These are phyloP conservation scores for Rubus idaeus DNA, from an alignment of 306 rosid species.

Conservation along the genomic window DNA sequence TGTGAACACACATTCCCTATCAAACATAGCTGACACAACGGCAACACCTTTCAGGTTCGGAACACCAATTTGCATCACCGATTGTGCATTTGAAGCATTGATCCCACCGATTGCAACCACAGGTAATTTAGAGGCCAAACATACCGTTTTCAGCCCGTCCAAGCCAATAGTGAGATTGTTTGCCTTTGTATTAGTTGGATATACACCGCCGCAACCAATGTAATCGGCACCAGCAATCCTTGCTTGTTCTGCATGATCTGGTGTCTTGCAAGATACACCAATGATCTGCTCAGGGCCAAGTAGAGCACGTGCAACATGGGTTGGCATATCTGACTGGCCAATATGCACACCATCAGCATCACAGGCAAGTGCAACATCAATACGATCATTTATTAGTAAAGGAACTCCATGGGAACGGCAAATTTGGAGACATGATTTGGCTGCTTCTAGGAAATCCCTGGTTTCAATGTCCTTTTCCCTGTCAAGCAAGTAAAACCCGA, in stretches of 20 bases:
- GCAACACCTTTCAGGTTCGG: constrained; percentile 84
- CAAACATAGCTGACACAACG: constrained; percentile 84
- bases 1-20: constrained; percentile 56
- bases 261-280: constrained; percentile 92
- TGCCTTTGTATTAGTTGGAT: constrained; percentile 74
- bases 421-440: constrained; percentile 69
- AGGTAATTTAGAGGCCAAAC: constrained; percentile 70
- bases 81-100: constrained; percentile 50
- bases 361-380: constrained; percentile 83
- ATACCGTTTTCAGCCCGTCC: constrained; percentile 66
- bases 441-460: constrained; percentile 65
- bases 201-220: constrained; percentile 88
- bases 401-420: constrained; percentile 72
- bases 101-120: constrained; percentile 97
- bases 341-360: constrained; percentile 94
- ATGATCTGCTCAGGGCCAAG: constrained; percentile 84
- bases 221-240: constrained; percentile 84
- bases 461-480: constrained; percentile 89
- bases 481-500: constrained; percentile 9
- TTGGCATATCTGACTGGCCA: constrained; percentile 96
- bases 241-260: constrained; percentile 81
- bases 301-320: constrained; percentile 49
- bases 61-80: constrained; percentile 61
- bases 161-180: constrained; percentile 73
- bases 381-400: constrained; percentile 78